These are phyloP conservation scores for Aspergillus intermedius DNA, from an alignment of 2,329 filamentous ascomycete genomes.

Conservation along the genomic window DNA sequence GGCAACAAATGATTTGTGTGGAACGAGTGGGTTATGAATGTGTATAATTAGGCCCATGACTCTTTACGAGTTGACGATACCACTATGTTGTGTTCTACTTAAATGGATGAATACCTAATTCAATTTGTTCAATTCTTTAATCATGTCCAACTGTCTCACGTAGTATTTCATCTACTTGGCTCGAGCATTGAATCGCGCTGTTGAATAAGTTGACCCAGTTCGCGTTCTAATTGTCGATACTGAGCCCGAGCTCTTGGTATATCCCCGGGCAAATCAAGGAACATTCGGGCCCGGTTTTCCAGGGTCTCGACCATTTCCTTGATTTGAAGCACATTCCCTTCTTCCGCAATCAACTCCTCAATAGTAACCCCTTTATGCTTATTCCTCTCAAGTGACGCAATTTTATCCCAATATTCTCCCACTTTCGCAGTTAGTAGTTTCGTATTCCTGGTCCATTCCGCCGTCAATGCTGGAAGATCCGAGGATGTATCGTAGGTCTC, in stretches of 20 bases:
- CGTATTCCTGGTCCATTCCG: slow-evolving; percentile 64
- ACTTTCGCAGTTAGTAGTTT: slow-evolving; percentile 62
- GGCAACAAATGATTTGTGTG: slow-evolving; percentile 15
- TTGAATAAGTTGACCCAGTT: slow-evolving; percentile 56
- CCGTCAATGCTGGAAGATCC: slow-evolving; percentile 62
- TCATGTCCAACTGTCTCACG: not conserved
- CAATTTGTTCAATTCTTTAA: not conserved
- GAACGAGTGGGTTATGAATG: not conserved
- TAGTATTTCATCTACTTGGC: slow-evolving; percentile 46
- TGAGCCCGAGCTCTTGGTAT: slow-evolving; percentile 61
- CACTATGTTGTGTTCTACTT: slow-evolving; percentile 7
- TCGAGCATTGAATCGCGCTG: slow-evolving; percentile 71
- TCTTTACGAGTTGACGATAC: slow-evolving; percentile 22
- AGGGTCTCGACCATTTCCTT: slow-evolving; percentile 59
- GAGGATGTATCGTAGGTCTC: slow-evolving; percentile 48
- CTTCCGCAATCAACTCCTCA: slow-evolving; percentile 52
- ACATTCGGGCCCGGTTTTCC: slow-evolving; percentile 59
- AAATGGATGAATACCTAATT: not conserved
- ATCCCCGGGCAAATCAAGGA: slow-evolving; percentile 67
- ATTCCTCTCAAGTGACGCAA: slow-evolving; percentile 36
- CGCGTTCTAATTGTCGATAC: slow-evolving; percentile 59
- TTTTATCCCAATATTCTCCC: slow-evolving; percentile 57
- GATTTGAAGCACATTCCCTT: slow-evolving; percentile 54
- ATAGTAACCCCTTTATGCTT: slow-evolving; percentile 27
- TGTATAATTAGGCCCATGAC: slow-evolving; percentile 10